A percentile compares a stretch with the other conserved stretches of the same genome.
Evolutionary conservation across 106 monocot genomes (phyloP).

Genomic region (Agapanthus africanus): DNA sequence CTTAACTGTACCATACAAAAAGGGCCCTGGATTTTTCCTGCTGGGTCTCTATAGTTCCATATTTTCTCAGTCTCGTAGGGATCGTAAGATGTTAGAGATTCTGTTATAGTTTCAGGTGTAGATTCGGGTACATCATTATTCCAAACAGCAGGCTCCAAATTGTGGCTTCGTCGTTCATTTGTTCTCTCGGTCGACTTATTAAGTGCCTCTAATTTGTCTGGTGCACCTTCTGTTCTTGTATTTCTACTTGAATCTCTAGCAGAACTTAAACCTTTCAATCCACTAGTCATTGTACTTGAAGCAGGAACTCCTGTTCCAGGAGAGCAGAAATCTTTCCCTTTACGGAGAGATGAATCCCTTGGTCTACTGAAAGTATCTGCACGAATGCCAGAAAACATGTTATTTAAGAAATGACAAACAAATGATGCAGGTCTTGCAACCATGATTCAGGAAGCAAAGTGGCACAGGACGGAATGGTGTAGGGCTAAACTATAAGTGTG

Average conservation of each 20-base stretch:
- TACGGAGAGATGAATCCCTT: slow-evolving; percentile 32
- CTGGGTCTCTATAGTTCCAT: slow-evolving; percentile 62
- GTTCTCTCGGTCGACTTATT: slow-evolving; percentile 15
- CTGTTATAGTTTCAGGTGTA: slow-evolving; percentile 16
- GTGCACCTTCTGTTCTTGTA: slow-evolving; percentile 1
- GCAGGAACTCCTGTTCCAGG: slow-evolving; percentile 13
- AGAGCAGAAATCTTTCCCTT: slow-evolving; percentile 19
- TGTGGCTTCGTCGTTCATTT: slow-evolving; percentile 14
- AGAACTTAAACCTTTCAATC: slow-evolving; percentile 6
- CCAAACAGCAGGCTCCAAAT: slow-evolving; percentile 13
- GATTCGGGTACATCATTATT: slow-evolving; percentile 5
- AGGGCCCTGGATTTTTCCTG: slow-evolving; percentile 53
- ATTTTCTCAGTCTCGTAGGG: slow-evolving; percentile 45
- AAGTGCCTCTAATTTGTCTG: slow-evolving; percentile 2
- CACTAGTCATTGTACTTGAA: slow-evolving; percentile 19
- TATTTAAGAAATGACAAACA: background rate
- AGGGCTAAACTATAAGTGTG: background rate
- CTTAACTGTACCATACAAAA: slow-evolving; percentile 54
- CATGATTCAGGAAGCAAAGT: background rate
- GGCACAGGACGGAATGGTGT: background rate
- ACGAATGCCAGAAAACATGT: background rate
- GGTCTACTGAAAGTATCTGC: slow-evolving; percentile 17
- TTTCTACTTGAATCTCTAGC: slow-evolving; percentile 12
- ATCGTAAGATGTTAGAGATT: background rate
- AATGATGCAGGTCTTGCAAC: background rate